These are phyloP conservation scores for Ascobolus immersus DNA, from an alignment of 495 filamentous ascomycete species.

Conservation along the genomic window DNA sequence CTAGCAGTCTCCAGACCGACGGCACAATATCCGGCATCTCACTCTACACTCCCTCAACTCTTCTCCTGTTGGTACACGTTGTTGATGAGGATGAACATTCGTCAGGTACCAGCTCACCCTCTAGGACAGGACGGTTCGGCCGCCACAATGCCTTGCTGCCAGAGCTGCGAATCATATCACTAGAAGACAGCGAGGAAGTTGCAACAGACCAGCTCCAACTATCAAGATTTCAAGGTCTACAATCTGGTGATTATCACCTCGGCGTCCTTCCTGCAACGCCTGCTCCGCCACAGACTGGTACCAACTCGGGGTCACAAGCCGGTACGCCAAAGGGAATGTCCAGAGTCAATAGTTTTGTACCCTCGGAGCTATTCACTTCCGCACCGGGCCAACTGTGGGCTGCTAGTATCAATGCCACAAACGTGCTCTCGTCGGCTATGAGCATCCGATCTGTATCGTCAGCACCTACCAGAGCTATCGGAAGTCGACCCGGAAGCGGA, in stretches of 20 bases:
- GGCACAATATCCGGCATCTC: conserved; percentile 93
- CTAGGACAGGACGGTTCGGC: not conserved
- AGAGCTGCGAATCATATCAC: conserved; percentile 71
- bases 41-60: conserved; percentile 73
- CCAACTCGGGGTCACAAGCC: too few species aligned
- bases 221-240: conserved; percentile 58
- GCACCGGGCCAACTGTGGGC: conserved; percentile 43
- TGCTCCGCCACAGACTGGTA: too few species aligned
- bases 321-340: too few species aligned
- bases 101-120: conserved; percentile 7
- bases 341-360: too few species aligned
- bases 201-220: conserved; percentile 58
- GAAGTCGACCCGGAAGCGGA: too few species aligned
- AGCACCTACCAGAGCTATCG: too few species aligned
- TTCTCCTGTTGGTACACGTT: conserved; percentile 75
- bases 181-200: conserved; percentile 52
- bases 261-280: conserved; percentile 53
- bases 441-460: too few species aligned
- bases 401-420: conserved; percentile 55
- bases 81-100: conserved; percentile 39
- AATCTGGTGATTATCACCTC: conserved; percentile 82
- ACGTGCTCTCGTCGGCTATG: conserved; percentile 66
- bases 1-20: conserved; percentile 46
- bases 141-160: conserved; percentile 47
- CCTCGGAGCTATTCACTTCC: conserved; percentile 36